These are phyloP conservation scores for Rhodotorula sp. DNA, from an alignment of 1,284 basidiomycete genomes.

Conservation along the genomic window DNA sequence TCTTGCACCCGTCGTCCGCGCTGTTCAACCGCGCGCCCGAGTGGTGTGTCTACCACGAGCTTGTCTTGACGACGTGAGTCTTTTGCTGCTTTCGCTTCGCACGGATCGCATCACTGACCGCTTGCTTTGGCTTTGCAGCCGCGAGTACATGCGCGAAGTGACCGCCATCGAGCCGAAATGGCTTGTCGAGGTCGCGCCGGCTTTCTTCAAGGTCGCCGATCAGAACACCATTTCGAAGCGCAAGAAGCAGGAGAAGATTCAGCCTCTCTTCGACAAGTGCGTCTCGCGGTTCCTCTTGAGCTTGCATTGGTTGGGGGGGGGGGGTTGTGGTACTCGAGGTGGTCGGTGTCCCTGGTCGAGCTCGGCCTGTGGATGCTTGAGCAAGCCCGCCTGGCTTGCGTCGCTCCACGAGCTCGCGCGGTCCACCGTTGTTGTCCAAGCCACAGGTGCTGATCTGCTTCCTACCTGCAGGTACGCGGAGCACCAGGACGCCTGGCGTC, in stretches of 20 bases:
- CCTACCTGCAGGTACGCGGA: constrained; percentile 47
- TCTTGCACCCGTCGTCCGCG: constrained; percentile 95
- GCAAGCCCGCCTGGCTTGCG: too few relatives aligned
- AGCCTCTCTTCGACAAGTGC: constrained; percentile 79
- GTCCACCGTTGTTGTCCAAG: too few relatives aligned
- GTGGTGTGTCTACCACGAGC: constrained; percentile 73
- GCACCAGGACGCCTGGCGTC: constrained; percentile 83
- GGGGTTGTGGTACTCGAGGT: too few relatives aligned
- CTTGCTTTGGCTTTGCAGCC: not conserved
- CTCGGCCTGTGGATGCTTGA: too few relatives aligned
- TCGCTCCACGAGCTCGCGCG: too few relatives aligned
- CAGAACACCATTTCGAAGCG: constrained; percentile 94
- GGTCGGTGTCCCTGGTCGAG: too few relatives aligned
- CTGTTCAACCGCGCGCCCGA: constrained; percentile 90
- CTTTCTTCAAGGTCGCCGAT: constrained; percentile 97
- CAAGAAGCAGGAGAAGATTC: constrained; percentile 96
- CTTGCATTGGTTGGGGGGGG: constrained; percentile 40
- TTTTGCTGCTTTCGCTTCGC: not conserved
- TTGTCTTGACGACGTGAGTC: constrained; percentile 46
- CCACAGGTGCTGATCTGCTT: too few relatives aligned
- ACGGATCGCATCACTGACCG: not conserved
- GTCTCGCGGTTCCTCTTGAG: constrained; percentile 46
- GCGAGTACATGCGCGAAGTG: constrained; percentile 93
- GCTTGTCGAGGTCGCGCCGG: constrained; percentile 95
- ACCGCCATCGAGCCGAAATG: constrained; percentile 97